These are phyloP conservation scores for Sicyos baderoa DNA, from an alignment of 306 rosid species.

Conservation along the genomic window DNA sequence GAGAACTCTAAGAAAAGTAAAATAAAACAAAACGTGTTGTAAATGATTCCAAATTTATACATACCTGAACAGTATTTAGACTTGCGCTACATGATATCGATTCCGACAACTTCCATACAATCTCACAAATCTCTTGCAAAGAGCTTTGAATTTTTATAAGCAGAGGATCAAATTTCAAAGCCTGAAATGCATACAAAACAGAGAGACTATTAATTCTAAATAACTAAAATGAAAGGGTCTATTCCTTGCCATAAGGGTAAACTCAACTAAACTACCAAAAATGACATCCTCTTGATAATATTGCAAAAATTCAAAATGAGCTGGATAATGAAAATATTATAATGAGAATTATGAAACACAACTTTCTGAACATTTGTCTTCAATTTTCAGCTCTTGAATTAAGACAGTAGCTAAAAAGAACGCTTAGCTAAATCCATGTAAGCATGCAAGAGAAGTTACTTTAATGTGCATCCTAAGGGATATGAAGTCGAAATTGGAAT, in stretches of 20 bases:
- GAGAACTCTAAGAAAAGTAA: slow-evolving; percentile 16
- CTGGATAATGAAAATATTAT: neutral
- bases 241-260: neutral
- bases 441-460: neutral
- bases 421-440: neutral
- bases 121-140: slow-evolving; percentile 45
- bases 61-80: slow-evolving; percentile 60
- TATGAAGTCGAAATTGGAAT: neutral
- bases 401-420: neutral
- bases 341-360: neutral
- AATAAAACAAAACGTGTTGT: neutral
- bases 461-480: neutral
- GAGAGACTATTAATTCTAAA: slow-evolving; percentile 12
- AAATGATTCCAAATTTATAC: slow-evolving; percentile 22
- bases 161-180: slow-evolving; percentile 51
- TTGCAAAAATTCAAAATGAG: neutral
- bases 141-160: slow-evolving; percentile 46
- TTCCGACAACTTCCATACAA: slow-evolving; percentile 38
- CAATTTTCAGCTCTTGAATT: neutral
- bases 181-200: slow-evolving; percentile 40
- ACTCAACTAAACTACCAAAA: neutral
- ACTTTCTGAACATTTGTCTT: neutral
- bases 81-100: slow-evolving; percentile 40
- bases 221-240: neutral
- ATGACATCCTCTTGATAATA: neutral